Evolutionary conservation across 1,139 yeast species (phyloP).

Genomic region (Candida smagusa): DNA sequence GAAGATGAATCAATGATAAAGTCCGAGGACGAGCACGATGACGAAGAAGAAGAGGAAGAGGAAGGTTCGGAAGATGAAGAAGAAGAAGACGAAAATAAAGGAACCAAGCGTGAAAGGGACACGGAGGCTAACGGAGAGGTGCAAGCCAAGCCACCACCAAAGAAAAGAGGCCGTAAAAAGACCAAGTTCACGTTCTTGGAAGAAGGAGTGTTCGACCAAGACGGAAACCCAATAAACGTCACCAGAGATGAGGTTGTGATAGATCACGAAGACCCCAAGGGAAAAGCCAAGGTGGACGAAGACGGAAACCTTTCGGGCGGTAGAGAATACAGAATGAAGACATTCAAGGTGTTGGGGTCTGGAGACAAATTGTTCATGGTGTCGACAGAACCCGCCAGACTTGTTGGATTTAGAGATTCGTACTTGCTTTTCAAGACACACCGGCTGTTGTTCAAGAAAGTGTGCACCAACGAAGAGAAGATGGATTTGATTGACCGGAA

Average conservation of each 20-base stretch:
- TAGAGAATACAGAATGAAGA: constrained; percentile 76
- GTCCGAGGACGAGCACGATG: constrained; percentile 19
- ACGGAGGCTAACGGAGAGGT: constrained; percentile 10
- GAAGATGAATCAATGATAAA: constrained; percentile 3
- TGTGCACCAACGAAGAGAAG: constrained; percentile 75
- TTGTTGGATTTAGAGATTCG: constrained; percentile 93
- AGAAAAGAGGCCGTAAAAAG: constrained; percentile 47
- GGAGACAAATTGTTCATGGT: constrained; percentile 82
- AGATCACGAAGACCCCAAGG: constrained; percentile 73
- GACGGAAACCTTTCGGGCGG: constrained; percentile 71
- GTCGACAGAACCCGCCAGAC: constrained; percentile 93
- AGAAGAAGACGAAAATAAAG: constrained; percentile 9
- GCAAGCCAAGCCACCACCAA: constrained; percentile 19
- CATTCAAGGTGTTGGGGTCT: constrained; percentile 72
- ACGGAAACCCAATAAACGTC: constrained; percentile 52
- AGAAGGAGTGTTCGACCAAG: constrained; percentile 45
- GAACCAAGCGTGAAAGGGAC: constrained; percentile 2
- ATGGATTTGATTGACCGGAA: constrained; percentile 79
- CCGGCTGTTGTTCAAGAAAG: constrained; percentile 65
- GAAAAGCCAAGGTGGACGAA: constrained; percentile 68
- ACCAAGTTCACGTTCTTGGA: constrained; percentile 34
- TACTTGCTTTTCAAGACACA: constrained; percentile 88
- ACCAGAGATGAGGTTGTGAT: constrained; percentile 78
- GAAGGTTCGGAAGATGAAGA: constrained; percentile 21
- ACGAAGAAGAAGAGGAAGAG: constrained; percentile 23